These are phyloP conservation scores for Dioscorea dumetorum DNA, from an alignment of 106 monocot genomes.

Conservation along the genomic window DNA sequence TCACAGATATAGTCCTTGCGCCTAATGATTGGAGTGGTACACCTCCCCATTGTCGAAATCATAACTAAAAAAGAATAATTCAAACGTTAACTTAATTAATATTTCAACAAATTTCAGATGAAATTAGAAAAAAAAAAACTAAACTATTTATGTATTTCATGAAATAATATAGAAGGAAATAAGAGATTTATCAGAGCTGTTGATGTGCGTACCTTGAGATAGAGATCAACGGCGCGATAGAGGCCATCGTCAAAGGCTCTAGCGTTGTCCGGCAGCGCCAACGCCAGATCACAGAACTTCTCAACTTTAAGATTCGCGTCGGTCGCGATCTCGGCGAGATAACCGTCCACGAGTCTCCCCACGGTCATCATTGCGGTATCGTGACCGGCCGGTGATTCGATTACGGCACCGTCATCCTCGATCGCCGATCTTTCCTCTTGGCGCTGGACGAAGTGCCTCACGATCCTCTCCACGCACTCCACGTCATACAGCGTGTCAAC, in stretches of 20 bases:
- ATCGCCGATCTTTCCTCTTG: conserved; percentile 9
- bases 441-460: conserved; percentile 40
- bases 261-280: conserved; percentile 37
- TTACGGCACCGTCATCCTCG: conserved; percentile 25
- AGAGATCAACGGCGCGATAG: conserved; percentile 50
- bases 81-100: too few species aligned
- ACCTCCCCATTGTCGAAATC: too few species aligned
- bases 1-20: too few species aligned
- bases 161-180: too few species aligned
- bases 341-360: conserved; percentile 37
- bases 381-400: conserved; percentile 20
- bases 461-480: conserved; percentile 40
- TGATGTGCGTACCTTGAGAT: conserved; percentile 33
- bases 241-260: conserved; percentile 39
- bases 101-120: too few species aligned
- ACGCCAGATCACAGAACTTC: conserved; percentile 37
- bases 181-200: too few species aligned
- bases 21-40: too few species aligned
- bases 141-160: too few species aligned
- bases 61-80: too few species aligned
- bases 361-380: conserved; percentile 44
- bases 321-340: conserved; percentile 60
- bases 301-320: conserved; percentile 42
- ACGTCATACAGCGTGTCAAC: conserved; percentile 48
- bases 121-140: too few species aligned